A percentile compares a stretch with the other conserved stretches of the same genome.
phyloP scores from a whole-genome alignment of 208 protist species.

The Herpetomonas tarakana region DNA sequence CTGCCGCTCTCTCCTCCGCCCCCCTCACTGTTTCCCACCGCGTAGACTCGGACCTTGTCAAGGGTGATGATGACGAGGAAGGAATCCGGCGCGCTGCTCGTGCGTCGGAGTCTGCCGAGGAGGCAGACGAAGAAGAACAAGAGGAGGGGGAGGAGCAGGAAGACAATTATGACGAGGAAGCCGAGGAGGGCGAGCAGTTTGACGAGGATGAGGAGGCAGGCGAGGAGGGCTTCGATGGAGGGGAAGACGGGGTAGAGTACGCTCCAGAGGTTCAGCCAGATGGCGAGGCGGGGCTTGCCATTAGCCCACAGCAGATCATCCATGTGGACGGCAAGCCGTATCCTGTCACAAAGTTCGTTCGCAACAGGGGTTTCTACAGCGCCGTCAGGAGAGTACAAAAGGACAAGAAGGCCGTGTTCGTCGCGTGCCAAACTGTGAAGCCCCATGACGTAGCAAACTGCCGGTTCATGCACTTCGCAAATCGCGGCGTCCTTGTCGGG shows the following conservation, averaged over 20 bases:
- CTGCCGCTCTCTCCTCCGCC: no score
- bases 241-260: slow-evolving; percentile 24
- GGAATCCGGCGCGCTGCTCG: background rate
- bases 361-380: slow-evolving; percentile 49
- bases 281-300: no score
- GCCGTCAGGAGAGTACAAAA: slow-evolving; percentile 34
- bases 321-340: background rate
- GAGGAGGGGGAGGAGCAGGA: slow-evolving; percentile 15
- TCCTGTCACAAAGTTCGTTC: slow-evolving; percentile 25
- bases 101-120: slow-evolving; percentile 8
- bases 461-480: slow-evolving; percentile 53
- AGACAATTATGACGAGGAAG: slow-evolving; percentile 19
- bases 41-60: no score
- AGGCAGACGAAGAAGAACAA: slow-evolving; percentile 15
- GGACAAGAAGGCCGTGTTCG: slow-evolving; percentile 56
- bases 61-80: background rate
- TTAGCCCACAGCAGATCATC: background rate
- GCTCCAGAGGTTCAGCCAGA: slow-evolving; percentile 29
- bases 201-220: slow-evolving; percentile 20
- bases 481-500: slow-evolving; percentile 53
- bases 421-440: slow-evolving; percentile 23
- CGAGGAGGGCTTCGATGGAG: slow-evolving; percentile 22
- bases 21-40: no score
- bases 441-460: slow-evolving; percentile 68
- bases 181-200: slow-evolving; percentile 22